phyloP scores from a whole-genome alignment of 2,329 filamentous ascomycete genomes.

The Paraphaeosphaeria minitans region DNA sequence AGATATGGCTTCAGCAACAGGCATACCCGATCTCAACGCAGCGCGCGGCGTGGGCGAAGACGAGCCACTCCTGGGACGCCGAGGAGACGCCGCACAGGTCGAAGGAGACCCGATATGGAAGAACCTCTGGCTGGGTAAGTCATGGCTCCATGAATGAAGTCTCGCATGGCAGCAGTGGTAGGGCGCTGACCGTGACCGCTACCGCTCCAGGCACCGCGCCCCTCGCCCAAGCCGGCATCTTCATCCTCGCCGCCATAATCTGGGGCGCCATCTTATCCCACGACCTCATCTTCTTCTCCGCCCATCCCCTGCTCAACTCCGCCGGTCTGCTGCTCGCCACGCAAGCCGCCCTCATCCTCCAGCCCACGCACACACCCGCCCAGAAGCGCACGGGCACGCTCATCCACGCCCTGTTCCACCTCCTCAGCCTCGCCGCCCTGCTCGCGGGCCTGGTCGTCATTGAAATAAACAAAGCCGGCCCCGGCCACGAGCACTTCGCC shows the following conservation, averaged over 20 bases:
- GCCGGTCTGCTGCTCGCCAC: conserved; percentile 74
- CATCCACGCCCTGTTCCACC: conserved; percentile 73
- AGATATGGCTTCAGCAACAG: conserved; percentile 73
- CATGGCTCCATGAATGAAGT: too few relatives aligned
- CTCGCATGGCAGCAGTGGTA: too few relatives aligned
- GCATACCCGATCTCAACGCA: conserved; percentile 59
- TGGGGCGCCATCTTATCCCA: conserved; percentile 77
- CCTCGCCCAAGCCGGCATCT: conserved; percentile 77
- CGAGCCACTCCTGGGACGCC: conserved; percentile 71
- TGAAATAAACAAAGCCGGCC: conserved; percentile 80
- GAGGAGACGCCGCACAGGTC: conserved; percentile 74
- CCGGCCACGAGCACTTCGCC: conserved; percentile 73
- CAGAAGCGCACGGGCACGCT: conserved; percentile 72
- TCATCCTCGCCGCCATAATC: conserved; percentile 75
- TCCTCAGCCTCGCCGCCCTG: conserved; percentile 66
- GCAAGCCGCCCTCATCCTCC: conserved; percentile 81
- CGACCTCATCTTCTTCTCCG: conserved; percentile 80
- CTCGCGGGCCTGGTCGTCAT: conserved; percentile 71
- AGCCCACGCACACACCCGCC: conserved; percentile 77
- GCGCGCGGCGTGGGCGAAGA: conserved; percentile 57
- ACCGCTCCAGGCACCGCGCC: conserved; percentile 71
- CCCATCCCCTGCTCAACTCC: conserved; percentile 72
- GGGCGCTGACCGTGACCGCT: too few relatives aligned
- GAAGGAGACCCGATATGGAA: conserved; percentile 66
- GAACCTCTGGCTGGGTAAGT: conserved; percentile 75